A percentile compares a stretch with the other conserved stretches of the same genome.
These are phyloP conservation scores for Neoscytalidium dimidiatum DNA, from an alignment of 2,329 filamentous ascomycete genomes.

Conservation along the genomic window DNA sequence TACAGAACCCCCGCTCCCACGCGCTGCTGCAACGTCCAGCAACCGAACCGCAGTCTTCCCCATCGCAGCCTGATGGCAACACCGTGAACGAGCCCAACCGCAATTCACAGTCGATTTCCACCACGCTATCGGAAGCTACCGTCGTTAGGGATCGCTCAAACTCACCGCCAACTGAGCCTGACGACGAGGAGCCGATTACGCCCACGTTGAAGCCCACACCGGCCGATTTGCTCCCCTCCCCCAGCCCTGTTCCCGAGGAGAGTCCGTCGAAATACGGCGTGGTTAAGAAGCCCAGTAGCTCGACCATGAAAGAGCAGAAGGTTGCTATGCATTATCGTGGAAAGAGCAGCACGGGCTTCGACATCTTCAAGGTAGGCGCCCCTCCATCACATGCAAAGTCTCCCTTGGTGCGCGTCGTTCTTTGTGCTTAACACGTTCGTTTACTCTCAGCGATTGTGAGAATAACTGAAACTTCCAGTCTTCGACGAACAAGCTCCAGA, in stretches of 20 bases:
- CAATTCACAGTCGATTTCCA: neutral
- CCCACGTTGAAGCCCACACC: constrained; percentile 18
- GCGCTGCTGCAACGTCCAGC: neutral
- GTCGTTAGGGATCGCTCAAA: constrained; percentile 8
- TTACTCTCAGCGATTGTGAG: constrained; percentile 9
- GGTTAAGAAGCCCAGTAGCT: constrained; percentile 8
- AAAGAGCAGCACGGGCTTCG: constrained; percentile 41
- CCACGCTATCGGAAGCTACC: constrained; percentile 8
- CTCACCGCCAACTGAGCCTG: constrained; percentile 16
- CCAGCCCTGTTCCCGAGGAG: constrained; percentile 21
- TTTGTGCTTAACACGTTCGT: constrained; percentile 5
- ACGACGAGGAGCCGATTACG: constrained; percentile 19
- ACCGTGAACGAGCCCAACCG: neutral
- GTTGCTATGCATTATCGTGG: constrained; percentile 32
- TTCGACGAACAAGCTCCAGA: constrained; percentile 18
- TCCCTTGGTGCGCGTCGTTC: constrained; percentile 11
- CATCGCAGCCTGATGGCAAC: neutral
- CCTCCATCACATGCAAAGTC: neutral
- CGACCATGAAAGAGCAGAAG: constrained; percentile 3
- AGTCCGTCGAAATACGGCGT: constrained; percentile 25
- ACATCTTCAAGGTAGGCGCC: constrained; percentile 36
- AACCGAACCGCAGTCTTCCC: neutral
- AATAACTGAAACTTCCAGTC: constrained; percentile 17
- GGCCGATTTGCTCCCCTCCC: constrained; percentile 18
- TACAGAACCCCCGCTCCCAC: constrained; percentile 4